These are phyloP conservation scores for Gossypium ekmanianum DNA, from an alignment of 345 rosid species.

Conservation along the genomic window DNA sequence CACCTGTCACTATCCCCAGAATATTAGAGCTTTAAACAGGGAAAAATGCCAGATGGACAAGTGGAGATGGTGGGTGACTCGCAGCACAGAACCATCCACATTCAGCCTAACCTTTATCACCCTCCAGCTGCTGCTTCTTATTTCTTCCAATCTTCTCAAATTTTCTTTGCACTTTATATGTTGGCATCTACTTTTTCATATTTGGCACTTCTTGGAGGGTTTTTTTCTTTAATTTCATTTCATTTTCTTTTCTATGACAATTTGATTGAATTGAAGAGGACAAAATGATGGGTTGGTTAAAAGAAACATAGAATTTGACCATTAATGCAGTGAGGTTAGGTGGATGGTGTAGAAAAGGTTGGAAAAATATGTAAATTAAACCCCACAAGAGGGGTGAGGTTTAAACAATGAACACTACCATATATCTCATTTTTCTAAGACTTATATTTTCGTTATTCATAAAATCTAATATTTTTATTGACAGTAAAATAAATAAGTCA, in stretches of 20 bases:
- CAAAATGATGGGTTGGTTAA: too few species aligned
- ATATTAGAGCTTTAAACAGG: neutral
- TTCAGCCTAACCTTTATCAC: neutral
- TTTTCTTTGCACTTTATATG: neutral
- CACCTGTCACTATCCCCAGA: neutral
- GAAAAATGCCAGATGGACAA: neutral
- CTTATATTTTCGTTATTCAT: too few species aligned
- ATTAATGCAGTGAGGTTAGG: neutral
- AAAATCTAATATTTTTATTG: too few species aligned
- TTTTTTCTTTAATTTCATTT: too few species aligned
- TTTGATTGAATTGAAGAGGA: too few species aligned
- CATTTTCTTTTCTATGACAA: too few species aligned
- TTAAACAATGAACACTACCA: too few species aligned
- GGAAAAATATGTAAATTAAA: neutral
- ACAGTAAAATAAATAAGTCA: too few species aligned
- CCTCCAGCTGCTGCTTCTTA: neutral
- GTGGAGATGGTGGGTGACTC: neutral
- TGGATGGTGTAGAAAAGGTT: constrained; percentile 12
- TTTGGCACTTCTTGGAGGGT: too few species aligned
- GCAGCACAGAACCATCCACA: neutral
- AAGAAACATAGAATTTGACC: neutral
- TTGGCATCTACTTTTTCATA: too few species aligned
- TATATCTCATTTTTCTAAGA: too few species aligned
- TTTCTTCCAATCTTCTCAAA: neutral
- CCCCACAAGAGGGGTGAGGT: too few species aligned